phyloP scores from a whole-genome alignment of 805 yeast species.

The Suhomyces faveliae region DNA sequence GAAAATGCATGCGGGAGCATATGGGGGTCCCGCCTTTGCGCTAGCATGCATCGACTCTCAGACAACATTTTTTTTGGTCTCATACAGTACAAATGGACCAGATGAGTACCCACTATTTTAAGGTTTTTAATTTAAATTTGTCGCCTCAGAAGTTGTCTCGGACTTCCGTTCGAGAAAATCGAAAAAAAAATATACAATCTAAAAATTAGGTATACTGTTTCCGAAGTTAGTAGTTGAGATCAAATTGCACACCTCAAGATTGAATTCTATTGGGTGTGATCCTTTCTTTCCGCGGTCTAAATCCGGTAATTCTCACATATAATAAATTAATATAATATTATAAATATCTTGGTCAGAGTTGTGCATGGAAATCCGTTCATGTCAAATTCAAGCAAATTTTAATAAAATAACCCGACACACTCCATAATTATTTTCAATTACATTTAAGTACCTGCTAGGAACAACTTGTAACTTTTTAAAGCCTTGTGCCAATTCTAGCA shows the following conservation, averaged over 20 bases:
- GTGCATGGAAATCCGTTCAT: background rate
- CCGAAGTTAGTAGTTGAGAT: too few relatives aligned
- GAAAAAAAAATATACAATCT: background rate
- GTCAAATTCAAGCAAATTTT: background rate
- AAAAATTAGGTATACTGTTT: too few relatives aligned
- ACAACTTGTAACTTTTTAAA: too few relatives aligned
- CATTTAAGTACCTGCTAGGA: too few relatives aligned
- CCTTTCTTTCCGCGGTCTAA: background rate
- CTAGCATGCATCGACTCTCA: background rate
- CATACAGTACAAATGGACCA: background rate
- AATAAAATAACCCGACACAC: background rate
- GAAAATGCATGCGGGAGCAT: too few relatives aligned
- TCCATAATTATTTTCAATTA: background rate
- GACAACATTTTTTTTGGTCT: background rate
- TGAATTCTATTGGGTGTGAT: background rate
- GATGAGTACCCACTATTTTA: too few relatives aligned
- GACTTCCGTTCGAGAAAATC: slow-evolving; percentile 7
- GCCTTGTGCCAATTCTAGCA: background rate
- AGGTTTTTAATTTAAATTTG: background rate
- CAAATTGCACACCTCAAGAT: background rate
- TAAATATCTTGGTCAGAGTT: background rate
- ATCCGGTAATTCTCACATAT: background rate
- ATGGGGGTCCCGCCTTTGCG: too few relatives aligned
- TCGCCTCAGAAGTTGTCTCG: slow-evolving; percentile 4
- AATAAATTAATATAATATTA: background rate